Base-by-base conservation (phyloP, 1,284 basidiomycete species). In the Schizopora paradoxa region DNA sequence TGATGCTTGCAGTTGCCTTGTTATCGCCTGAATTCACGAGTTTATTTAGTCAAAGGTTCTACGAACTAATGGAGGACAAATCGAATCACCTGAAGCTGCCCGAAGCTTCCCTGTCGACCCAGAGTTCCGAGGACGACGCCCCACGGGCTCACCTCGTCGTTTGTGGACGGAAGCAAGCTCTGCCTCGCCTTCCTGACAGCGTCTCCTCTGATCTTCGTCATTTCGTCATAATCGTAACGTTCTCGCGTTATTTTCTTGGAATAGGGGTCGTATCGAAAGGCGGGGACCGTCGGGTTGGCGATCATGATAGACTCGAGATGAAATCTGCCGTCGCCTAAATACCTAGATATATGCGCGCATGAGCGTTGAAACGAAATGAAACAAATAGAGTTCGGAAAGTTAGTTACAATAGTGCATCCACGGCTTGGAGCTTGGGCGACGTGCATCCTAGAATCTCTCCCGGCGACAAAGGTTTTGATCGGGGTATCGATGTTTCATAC, bases 261-360 rank as follows among this genome's bases (percentile, higher is more conserved):
- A 65, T 99, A 99, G 4, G 96, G 96, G 60, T 99, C 96, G 66
- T 98, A 99, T 23, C 96, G 81, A 72, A 97, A 99, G 0, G 96
- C 94, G 8, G 95, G 92, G 18, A 98, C 78, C n/a, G 76, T 68
- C 0, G 96, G 96, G 63, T 99, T 99, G 23, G 92, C 92, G 51
- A 99, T 98, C 96, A 99, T 99, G 62, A 98, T 94, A 10, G 90
- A 89, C 65, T 99, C 96, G 13, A 99, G 77, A 61, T 99, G 96
- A 70, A 99, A 99, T 10, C 96, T 83, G 14, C 96, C 96, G 60
- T 99, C 96, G 18, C 96, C 96, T 23, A 99, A 79, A 64, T 99
- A 99, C 57, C 91, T 93, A 57, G 14, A 42, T n/a, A n/a, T n/a
- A n/a, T n/a, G n/a, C n/a, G n/a, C n/a, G n/a, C n/a, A n/a, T n/a